phyloP scores from a whole-genome alignment of 768 basidiomycete species.

The Lactifluus hygrophoroides region DNA sequence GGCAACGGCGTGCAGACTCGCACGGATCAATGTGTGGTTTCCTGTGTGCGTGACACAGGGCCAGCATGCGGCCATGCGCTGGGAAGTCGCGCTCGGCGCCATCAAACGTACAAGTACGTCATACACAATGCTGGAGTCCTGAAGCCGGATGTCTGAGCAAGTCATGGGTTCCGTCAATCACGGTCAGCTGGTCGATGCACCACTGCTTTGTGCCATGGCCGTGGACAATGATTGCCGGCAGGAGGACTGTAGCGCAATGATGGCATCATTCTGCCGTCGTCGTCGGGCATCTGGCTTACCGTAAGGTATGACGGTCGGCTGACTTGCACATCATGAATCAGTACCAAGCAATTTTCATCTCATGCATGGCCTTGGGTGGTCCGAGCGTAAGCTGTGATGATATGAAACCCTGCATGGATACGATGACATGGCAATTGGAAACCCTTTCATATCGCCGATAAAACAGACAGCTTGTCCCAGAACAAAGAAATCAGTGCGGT shows the following conservation, averaged over 20 bases:
- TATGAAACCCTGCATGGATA: not conserved
- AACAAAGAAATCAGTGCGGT: not conserved
- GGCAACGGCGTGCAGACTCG: not conserved
- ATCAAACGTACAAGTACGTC: not conserved
- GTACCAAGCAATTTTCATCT: not conserved
- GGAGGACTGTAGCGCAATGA: not conserved
- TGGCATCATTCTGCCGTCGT: not conserved
- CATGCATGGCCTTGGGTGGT: not conserved
- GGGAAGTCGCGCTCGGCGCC: not conserved
- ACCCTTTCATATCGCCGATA: not conserved
- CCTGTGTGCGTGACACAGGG: not conserved
- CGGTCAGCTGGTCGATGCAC: not conserved
- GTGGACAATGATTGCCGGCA: not conserved
- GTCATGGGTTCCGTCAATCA: not conserved
- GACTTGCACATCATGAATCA: not conserved
- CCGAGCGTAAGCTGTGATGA: not conserved
- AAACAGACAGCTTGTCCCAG: not conserved
- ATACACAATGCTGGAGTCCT: not conserved
- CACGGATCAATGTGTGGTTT: too few species aligned
- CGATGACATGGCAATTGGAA: not conserved
- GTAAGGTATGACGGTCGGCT: not conserved
- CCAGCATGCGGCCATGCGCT: not conserved
- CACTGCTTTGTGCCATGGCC: not conserved
- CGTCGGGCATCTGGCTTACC: not conserved
- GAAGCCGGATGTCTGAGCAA: not conserved